phyloP scores from a whole-genome alignment of 306 rosid genomes.

The Hippophae tibetana region DNA sequence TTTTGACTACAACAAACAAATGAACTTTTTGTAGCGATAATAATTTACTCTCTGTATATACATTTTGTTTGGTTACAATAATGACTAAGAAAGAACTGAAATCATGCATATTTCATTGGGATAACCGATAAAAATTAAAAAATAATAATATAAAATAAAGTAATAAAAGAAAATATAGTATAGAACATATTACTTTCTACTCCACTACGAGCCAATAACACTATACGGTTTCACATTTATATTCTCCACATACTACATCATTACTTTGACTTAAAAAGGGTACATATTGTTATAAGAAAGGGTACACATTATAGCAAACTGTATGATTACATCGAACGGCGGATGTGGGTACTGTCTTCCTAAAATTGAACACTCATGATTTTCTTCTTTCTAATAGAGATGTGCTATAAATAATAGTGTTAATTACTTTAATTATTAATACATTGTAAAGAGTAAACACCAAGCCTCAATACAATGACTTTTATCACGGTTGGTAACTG shows the following conservation, averaged over 20 bases:
- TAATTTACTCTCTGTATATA: not conserved
- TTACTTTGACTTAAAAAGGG: constrained; percentile 50
- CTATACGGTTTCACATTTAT: constrained; percentile 21
- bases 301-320: not conserved
- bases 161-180: too few species aligned
- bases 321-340: constrained; percentile 66
- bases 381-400: constrained; percentile 21
- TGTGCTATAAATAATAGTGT: too few species aligned
- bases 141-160: not conserved
- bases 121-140: not conserved
- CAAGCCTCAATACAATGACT: too few species aligned
- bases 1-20: constrained; percentile 17
- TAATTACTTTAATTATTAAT: too few species aligned
- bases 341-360: constrained; percentile 51
- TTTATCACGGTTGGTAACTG: too few species aligned
- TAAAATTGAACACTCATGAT: constrained; percentile 41
- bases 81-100: constrained; percentile 10
- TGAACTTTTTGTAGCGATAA: too few species aligned
- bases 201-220: constrained; percentile 34
- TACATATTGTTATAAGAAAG: too few species aligned
- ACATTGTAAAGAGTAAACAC: too few species aligned
- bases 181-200: not conserved
- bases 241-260: constrained; percentile 22
- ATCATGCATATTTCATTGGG: constrained; percentile 12
- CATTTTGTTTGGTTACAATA: not conserved